phyloP scores from a whole-genome alignment of 2,329 filamentous ascomycete species.

The Alternaria triticina region DNA sequence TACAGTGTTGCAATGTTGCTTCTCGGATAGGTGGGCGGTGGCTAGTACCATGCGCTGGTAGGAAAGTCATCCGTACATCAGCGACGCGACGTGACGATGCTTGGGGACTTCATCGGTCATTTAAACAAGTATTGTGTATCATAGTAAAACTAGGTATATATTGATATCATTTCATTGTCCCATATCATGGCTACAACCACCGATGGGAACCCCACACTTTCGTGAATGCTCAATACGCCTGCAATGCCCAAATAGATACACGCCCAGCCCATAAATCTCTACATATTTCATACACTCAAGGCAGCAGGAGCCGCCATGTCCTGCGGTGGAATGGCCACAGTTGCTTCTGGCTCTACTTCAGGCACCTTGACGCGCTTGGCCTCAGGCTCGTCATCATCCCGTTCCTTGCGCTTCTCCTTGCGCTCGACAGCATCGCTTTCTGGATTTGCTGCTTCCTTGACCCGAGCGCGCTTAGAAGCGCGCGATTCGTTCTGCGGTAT shows the following conservation, averaged over 20 bases:
- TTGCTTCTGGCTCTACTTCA: constrained; percentile 14
- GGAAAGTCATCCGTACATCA: too few species aligned
- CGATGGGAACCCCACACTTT: not conserved
- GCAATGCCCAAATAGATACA: constrained; percentile 12
- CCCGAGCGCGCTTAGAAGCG: constrained; percentile 54
- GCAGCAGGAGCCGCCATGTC: constrained; percentile 26
- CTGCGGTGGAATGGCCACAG: constrained; percentile 12
- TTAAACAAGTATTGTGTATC: not conserved
- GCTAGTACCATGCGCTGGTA: too few species aligned
- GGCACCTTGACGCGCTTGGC: constrained; percentile 39
- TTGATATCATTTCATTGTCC: not conserved
- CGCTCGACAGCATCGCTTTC: constrained; percentile 18
- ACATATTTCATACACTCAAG: constrained; percentile 22
- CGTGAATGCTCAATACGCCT: constrained; percentile 26
- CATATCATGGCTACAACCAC: not conserved
- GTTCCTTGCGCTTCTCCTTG: constrained; percentile 26
- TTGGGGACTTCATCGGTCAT: not conserved
- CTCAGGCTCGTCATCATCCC: constrained; percentile 20
- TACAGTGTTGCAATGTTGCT: too few species aligned
- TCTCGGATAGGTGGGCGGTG: too few species aligned
- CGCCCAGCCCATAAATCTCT: not conserved
- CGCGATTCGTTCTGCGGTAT: constrained; percentile 61
- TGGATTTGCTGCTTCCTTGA: constrained; percentile 29
- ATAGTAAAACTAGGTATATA: not conserved
- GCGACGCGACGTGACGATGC: not conserved